Evolutionary conservation across 1,284 basidiomycete species (phyloP).

Genomic region (Pholiota adiposa): DNA sequence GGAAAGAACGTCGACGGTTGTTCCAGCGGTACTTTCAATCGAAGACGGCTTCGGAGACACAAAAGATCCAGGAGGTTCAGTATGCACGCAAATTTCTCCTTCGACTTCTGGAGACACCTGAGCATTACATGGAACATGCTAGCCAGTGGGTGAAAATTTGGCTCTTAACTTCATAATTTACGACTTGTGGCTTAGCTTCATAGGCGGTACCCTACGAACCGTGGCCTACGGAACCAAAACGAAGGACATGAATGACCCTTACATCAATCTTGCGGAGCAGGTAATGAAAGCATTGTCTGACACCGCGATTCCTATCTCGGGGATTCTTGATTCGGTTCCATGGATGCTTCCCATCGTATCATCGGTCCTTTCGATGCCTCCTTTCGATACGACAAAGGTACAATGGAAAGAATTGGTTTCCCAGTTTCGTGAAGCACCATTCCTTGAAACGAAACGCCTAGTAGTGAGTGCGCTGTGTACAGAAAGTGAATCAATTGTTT

Average conservation of each 20-base stretch:
- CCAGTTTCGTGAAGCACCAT: conserved; percentile 21
- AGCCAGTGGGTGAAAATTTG: conserved; percentile 30
- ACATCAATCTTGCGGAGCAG: conserved; percentile 19
- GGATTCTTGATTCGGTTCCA: conserved; percentile 20
- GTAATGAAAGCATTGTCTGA: conserved; percentile 16
- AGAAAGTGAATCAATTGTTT: background rate
- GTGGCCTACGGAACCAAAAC: conserved; percentile 18
- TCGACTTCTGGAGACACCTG: conserved; percentile 34
- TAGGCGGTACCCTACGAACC: conserved; percentile 17
- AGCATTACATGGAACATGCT: conserved; percentile 32
- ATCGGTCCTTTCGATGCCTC: conserved; percentile 3
- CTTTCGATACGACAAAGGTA: conserved; percentile 12
- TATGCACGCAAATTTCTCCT: conserved; percentile 31
- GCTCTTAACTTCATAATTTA: background rate
- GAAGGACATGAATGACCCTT: conserved; percentile 13
- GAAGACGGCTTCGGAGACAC: conserved; percentile 20
- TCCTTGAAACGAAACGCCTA: background rate
- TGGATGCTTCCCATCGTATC: conserved; percentile 15
- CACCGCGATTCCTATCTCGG: conserved; percentile 13
- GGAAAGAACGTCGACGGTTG: conserved; percentile 28
- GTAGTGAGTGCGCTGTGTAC: background rate
- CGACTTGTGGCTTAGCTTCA: conserved; percentile 8
- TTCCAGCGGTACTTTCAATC: conserved; percentile 33
- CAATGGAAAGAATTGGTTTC: conserved; percentile 17
- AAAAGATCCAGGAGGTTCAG: conserved; percentile 22